Base-by-base conservation (phyloP, 2,329 filamentous ascomycete genomes). In the Sphaerulina populicola region DNA sequence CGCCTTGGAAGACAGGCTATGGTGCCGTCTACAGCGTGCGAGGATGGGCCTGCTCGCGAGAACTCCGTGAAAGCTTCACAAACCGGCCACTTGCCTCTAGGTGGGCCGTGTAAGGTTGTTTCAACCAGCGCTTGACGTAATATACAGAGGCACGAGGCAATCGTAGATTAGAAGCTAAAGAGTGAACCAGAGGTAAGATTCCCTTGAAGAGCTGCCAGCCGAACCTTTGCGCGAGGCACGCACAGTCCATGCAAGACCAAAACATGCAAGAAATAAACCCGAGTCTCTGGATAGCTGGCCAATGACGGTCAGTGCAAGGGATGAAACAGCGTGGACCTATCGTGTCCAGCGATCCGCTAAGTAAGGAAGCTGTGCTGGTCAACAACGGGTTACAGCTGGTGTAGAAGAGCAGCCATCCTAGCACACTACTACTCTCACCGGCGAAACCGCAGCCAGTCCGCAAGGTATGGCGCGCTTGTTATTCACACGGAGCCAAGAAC, bases 301-400 rank as follows among this genome's bases (percentile, higher is more conserved):
- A 51, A 49, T 49, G 47, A 44, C 33, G 61, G 58, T 33, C 47
- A 49, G 57, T 56, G 64, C 64, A 66, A 65, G 64, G 64, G 61
- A 58, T 64, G 63, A 64, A 63, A 65, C 62, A 53, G 50, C 57
- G 59, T 59, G 52, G 56, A 58, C 56, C 57, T 60, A 61, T 62
- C 56, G 55, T 57, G 54, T 56, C 45, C 53, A 57, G 49, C 50
- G 53, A 45, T 44, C 47, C 54, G 56, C 57, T 55, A 63, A 55
- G 54, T 62, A 58, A 60, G 60, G 60, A 55, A 56, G 52, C 45
- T 41, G 45, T 40, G 45, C 45, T 48, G 37, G 38, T 31, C 45
- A 48, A 31, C 45, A 48, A 31, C 45, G 45, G 37, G 37, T 51
- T 39, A 55, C 57, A 51, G 48, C 47, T 54, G 54, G 54, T 47